phyloP scores from a whole-genome alignment of 306 rosid species.

The Trifolium subterraneum region DNA sequence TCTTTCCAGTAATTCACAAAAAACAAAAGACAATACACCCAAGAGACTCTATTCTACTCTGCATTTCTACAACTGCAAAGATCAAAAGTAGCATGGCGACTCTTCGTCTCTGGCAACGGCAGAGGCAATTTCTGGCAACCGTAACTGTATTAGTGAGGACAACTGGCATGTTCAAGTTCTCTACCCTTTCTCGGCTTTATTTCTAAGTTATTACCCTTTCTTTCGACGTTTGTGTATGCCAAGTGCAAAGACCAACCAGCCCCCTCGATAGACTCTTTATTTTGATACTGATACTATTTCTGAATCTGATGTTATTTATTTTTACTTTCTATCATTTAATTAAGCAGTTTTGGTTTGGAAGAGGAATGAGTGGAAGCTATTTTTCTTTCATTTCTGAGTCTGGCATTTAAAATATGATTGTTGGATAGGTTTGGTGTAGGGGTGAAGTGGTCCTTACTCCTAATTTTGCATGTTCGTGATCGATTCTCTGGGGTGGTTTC shows the following conservation, averaged over 20 bases:
- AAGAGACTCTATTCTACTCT: not conserved
- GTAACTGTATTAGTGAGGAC: not conserved
- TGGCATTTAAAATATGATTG: too few species aligned
- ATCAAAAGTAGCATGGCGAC: not conserved
- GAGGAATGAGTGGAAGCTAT: too few species aligned
- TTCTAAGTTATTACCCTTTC: not conserved
- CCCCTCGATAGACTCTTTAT: not conserved
- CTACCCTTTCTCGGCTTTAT: not conserved
- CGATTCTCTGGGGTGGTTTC: too few species aligned
- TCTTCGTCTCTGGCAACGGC: not conserved
- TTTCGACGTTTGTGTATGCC: not conserved
- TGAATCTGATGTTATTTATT: too few species aligned
- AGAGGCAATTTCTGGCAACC: not conserved
- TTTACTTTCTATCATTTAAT: too few species aligned
- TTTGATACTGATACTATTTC: not conserved
- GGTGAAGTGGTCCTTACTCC: too few species aligned
- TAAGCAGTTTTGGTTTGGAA: too few species aligned
- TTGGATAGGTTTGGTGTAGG: too few species aligned
- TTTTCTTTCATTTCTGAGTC: too few species aligned
- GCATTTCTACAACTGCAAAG: not conserved
- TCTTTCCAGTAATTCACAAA: not conserved
- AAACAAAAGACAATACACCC: not conserved
- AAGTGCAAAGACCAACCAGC: not conserved
- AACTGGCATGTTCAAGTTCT: not conserved
- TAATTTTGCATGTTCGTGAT: too few species aligned